phyloP scores from a whole-genome alignment of 169 alveolate species.

The Eimeria maxima region DNA sequence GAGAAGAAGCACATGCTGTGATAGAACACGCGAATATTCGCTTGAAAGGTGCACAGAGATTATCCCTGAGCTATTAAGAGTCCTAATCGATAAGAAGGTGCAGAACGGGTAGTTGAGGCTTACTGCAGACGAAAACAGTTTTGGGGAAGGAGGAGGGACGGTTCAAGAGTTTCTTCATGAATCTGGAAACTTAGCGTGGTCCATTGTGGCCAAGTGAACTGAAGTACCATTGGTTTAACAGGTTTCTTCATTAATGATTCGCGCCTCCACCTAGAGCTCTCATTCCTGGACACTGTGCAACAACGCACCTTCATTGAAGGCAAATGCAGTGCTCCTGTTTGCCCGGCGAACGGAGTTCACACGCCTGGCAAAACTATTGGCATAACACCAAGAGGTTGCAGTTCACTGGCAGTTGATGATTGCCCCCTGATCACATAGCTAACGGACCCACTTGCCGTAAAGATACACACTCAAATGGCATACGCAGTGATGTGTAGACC shows the following conservation, averaged over 20 bases:
- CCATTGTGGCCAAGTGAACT: background rate
- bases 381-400: background rate
- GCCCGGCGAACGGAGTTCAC: background rate
- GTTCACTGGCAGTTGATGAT: background rate
- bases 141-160: background rate
- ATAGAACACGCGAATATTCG: slow-evolving; percentile 10
- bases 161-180: background rate
- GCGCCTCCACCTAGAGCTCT: background rate
- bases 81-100: background rate
- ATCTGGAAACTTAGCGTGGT: background rate
- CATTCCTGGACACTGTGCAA: background rate
- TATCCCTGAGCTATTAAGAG: background rate
- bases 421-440: background rate
- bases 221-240: slow-evolving; percentile 4
- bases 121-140: background rate
- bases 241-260: background rate
- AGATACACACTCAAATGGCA: background rate
- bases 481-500: background rate
- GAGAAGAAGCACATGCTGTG: slow-evolving; percentile 88
- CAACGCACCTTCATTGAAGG: background rate
- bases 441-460: background rate
- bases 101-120: background rate
- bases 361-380: background rate
- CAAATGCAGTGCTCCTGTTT: background rate
- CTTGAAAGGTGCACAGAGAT: slow-evolving; percentile 34